Evolutionary conservation across 805 yeast genomes (phyloP).

Genomic region (Saccharomyces jurei): DNA sequence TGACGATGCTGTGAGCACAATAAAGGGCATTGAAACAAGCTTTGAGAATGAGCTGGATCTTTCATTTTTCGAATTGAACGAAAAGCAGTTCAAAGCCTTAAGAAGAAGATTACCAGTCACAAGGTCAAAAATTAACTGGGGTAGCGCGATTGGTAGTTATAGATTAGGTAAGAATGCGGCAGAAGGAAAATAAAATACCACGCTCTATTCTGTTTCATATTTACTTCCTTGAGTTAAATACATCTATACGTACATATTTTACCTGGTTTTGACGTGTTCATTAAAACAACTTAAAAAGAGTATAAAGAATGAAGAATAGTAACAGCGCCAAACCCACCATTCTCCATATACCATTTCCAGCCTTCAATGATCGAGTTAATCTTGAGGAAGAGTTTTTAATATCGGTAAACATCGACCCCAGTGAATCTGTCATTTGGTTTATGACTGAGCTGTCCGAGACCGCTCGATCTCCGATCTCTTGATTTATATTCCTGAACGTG

Average conservation of each 20-base stretch:
- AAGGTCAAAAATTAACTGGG: slow-evolving; percentile 90
- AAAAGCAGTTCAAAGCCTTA: slow-evolving; percentile 68
- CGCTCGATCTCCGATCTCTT: slow-evolving; percentile 60
- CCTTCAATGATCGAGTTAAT: slow-evolving; percentile 46
- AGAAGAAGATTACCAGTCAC: slow-evolving; percentile 91
- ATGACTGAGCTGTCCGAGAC: slow-evolving; percentile 41
- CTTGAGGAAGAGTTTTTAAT: slow-evolving; percentile 46
- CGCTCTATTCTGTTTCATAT: slow-evolving; percentile 1
- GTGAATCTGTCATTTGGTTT: slow-evolving; percentile 40
- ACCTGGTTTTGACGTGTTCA: not conserved
- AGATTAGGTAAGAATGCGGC: slow-evolving; percentile 76
- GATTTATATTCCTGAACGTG: slow-evolving; percentile 54
- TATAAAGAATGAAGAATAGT: slow-evolving; percentile 49
- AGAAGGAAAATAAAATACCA: slow-evolving; percentile 29
- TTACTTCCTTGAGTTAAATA: not conserved
- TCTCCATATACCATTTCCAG: slow-evolving; percentile 53
- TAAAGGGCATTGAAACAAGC: slow-evolving; percentile 48
- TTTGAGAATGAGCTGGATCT: slow-evolving; percentile 53
- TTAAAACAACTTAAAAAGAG: slow-evolving; percentile 42
- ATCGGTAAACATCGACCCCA: slow-evolving; percentile 40
- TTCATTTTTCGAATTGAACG: slow-evolving; percentile 66
- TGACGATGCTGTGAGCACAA: slow-evolving; percentile 35
- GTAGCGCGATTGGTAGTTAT: slow-evolving; percentile 83
- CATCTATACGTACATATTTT: not conserved
- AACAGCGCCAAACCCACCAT: slow-evolving; percentile 51